These are phyloP conservation scores for Rhytidiadelphus loreus DNA, from an alignment of 225 moss, liverwort and hornwort species.

Conservation along the genomic window DNA sequence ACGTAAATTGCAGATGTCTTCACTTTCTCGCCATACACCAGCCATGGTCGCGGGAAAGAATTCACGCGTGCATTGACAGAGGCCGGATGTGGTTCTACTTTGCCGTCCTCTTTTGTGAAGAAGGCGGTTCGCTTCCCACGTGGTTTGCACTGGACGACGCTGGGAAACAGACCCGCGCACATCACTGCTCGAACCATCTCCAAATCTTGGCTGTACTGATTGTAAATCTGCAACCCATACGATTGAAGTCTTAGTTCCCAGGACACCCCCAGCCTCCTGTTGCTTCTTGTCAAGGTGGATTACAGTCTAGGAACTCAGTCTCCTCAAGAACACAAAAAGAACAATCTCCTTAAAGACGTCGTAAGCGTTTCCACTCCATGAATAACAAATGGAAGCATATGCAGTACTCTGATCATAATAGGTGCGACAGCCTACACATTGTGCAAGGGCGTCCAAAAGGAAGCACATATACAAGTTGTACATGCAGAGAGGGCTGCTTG, in stretches of 20 bases:
- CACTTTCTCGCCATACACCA: constrained; percentile 93
- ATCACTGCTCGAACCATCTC: constrained; percentile 93
- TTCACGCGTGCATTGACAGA: constrained; percentile 91
- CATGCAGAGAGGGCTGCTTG: neutral
- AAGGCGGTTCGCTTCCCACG: constrained; percentile 93
- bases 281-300: neutral
- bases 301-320: neutral
- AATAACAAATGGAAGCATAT: neutral
- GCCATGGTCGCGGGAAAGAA: constrained; percentile 75
- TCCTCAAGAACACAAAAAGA: neutral
- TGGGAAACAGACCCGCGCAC: constrained; percentile 92
- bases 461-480: neutral
- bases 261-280: neutral
- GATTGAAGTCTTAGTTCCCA: neutral
- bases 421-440: neutral
- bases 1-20: constrained; percentile 91
- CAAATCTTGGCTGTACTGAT: constrained; percentile 82
- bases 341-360: neutral
- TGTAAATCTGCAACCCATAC: constrained; percentile 50
- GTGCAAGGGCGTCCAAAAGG: neutral
- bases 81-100: constrained; percentile 97
- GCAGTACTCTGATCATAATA: neutral
- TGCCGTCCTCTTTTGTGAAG: constrained; percentile 97
- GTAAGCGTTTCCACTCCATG: neutral
- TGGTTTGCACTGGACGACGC: constrained; percentile 88